Evolutionary conservation across 352 stramenopile species (phyloP).

Genomic region (Pythium periplocum): DNA sequence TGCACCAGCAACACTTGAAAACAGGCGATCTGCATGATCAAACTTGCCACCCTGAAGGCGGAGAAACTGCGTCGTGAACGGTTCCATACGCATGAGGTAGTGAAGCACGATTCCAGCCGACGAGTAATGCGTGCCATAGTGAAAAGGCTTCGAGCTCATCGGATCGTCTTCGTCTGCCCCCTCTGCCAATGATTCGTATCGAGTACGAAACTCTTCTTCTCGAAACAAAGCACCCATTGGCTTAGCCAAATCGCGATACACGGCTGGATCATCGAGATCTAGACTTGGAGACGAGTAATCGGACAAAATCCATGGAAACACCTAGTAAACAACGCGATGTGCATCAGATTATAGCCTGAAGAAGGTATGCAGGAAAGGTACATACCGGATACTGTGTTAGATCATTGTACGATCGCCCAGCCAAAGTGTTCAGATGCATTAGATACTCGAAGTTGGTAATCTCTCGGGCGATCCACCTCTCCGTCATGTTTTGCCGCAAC

Average conservation of each 20-base stretch:
- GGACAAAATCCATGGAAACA: constrained; percentile 97
- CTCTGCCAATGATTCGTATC: constrained; percentile 59
- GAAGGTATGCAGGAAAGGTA: neutral
- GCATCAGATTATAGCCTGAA: neutral
- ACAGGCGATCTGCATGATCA: constrained; percentile 97
- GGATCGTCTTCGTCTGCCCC: constrained; percentile 28
- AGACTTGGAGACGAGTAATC: constrained; percentile 94
- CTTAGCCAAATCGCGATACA: constrained; percentile 95
- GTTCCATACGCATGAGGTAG: constrained; percentile 96
- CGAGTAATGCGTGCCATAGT: constrained; percentile 96
- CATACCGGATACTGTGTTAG: constrained; percentile 95
- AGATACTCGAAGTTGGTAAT: constrained; percentile 95
- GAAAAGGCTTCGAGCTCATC: constrained; percentile 62
- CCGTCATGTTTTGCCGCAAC: constrained; percentile 69
- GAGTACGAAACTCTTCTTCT: constrained; percentile 67
- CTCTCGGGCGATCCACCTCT: constrained; percentile 65
- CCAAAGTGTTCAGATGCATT: constrained; percentile 95
- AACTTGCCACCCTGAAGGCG: constrained; percentile 96
- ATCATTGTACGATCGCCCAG: constrained; percentile 96
- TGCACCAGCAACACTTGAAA: constrained; percentile 89
- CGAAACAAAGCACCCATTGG: constrained; percentile 96
- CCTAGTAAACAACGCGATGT: constrained; percentile 9
- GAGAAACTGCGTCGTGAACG: constrained; percentile 92
- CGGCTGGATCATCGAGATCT: constrained; percentile 88
- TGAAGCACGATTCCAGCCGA: constrained; percentile 95